Conservation (phyloP, 75 land plant genomes). For the Chamaecyparis obtusa region DNA sequence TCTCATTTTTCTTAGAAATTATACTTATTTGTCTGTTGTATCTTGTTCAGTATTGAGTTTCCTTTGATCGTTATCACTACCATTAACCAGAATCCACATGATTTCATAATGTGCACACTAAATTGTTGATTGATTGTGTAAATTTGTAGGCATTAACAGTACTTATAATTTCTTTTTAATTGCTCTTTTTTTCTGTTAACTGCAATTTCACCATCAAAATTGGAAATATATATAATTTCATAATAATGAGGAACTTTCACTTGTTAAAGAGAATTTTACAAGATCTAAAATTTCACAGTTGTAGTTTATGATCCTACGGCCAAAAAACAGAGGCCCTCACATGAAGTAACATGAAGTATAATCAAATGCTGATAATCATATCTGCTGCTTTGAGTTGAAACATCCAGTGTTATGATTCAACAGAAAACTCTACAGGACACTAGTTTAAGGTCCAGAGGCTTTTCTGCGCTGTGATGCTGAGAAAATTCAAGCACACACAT, state of each 20-base stretch:
- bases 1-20: not conserved
- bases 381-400: not conserved
- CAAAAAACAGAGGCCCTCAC: not conserved
- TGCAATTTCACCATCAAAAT: not conserved
- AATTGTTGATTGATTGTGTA: not conserved
- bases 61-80: not conserved
- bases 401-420: not conserved
- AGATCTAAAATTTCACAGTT: not conserved
- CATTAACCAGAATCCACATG: not conserved
- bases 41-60: not conserved
- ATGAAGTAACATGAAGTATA: no score
- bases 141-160: not conserved
- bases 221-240: not conserved
- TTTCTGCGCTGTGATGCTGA: not conserved
- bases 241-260: not conserved
- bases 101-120: not conserved
- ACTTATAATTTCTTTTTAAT: not conserved
- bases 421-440: not conserved
- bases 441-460: not conserved
- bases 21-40: not conserved
- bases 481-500: not conserved
- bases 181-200: not conserved
- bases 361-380: not conserved
- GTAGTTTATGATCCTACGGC: not conserved
- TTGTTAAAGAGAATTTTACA: not conserved